phyloP scores from a whole-genome alignment of 257 asterid species.

The Penstemon eatonii region DNA sequence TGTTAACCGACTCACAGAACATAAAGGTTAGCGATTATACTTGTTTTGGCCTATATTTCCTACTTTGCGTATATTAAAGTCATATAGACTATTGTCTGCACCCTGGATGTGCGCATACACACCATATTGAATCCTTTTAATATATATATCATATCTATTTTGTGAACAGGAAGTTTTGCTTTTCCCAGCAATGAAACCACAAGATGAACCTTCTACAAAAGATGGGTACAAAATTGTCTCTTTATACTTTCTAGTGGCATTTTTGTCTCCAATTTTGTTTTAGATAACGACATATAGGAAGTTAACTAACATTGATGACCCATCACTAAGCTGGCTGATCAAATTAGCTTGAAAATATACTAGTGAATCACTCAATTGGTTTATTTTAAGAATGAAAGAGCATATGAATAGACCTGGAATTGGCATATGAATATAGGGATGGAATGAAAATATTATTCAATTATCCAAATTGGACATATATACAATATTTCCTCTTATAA shows the following conservation, averaged over 20 bases:
- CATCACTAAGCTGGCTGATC: neutral
- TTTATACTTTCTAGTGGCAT: neutral
- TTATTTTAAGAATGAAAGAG: neutral
- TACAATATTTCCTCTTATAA: no score
- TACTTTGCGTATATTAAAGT: no score
- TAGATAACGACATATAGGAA: neutral
- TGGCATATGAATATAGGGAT: no score
- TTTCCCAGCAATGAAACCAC: slow-evolving; percentile 93
- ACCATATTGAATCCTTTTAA: no score
- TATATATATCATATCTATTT: neutral
- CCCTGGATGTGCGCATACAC: no score
- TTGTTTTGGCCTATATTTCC: neutral
- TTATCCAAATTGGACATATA: no score
- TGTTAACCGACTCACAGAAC: slow-evolving; percentile 90
- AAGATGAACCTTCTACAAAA: slow-evolving; percentile 60
- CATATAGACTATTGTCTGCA: no score
- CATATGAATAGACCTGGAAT: no score
- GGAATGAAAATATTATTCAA: no score
- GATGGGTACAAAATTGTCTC: slow-evolving; percentile 45
- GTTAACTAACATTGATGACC: neutral
- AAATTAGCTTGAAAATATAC: neutral
- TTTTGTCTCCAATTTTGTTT: slow-evolving; percentile 10
- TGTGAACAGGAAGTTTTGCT: slow-evolving; percentile 74
- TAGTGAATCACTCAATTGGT: neutral
- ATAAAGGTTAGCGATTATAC: slow-evolving; percentile 56